Base-by-base conservation (phyloP, 805 yeast species). In the Hanseniaspora opuntiae region DNA sequence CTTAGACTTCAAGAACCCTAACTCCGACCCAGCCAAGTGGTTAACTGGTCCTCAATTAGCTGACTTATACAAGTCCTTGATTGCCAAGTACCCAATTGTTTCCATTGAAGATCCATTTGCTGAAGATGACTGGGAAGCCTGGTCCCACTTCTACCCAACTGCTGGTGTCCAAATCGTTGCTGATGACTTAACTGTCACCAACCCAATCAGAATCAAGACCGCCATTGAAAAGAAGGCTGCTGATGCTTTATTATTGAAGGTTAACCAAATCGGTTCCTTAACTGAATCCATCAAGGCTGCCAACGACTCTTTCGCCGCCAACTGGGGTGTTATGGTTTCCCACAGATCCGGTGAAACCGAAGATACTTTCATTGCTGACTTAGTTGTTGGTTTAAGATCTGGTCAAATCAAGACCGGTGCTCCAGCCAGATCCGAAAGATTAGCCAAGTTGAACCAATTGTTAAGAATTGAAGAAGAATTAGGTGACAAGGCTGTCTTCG, bases 291-390 rank as follows among this genome's bases (percentile, higher is more conserved):
- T 90, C 75, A 79, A 87, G 73, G 97, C 97, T 68, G 97, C 97
- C 68, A 75, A 85, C 72, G 93, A 85, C 74, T 86, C 97, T 56
- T 89, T 81, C 76, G 82, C 81, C 61, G 97, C 96, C 61, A 87
- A 87, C 70, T 90, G 98, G 98, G 97, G 97, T 80, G 96, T 89
- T 70, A 89, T 90, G 97, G 97, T 93, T 67, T 89, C 97, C 68
- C 98, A 90, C 87, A 88, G 98, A 83, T 89, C 97, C 65, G 98
- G 98, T 78, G 98, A 90, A 81, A 89, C 97, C 63, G 98, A 93
- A 79, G 98, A 93, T 76, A 84, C 94, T 68, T 83, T 86, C 78
- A 90, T 90, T 73, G 97, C 98, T 69, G 97, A 90, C 75, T 81
- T 90, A 71, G 78, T 87, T 67, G 98, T 93, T 66, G 97, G 97